These are phyloP conservation scores for Stereocaulon alpinum DNA, from an alignment of 495 filamentous ascomycete species.

Conservation along the genomic window DNA sequence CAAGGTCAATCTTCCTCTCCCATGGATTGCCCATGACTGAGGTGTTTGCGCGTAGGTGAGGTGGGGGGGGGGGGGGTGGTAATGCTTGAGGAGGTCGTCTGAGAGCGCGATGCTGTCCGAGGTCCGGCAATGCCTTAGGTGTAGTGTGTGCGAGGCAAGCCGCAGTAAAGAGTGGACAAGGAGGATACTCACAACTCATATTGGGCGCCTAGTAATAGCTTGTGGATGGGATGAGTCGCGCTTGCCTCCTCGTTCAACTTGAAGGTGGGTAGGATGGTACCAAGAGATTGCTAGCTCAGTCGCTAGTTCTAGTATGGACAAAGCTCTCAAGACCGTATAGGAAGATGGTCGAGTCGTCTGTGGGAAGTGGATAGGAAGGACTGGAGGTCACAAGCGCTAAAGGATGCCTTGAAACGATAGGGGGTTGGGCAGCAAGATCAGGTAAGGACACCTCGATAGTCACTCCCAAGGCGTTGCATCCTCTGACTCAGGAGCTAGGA, in stretches of 20 bases:
- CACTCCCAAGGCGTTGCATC: not conserved
- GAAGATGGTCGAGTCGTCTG: not conserved
- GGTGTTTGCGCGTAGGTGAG: not conserved
- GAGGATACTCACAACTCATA: conserved; percentile 39
- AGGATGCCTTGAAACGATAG: not conserved
- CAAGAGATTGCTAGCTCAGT: not conserved
- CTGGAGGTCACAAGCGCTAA: not conserved
- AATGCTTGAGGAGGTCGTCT: not conserved
- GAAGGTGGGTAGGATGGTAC: not conserved
- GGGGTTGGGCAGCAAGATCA: not conserved
- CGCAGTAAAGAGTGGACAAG: not conserved
- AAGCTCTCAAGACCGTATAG: not conserved
- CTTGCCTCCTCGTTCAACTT: conserved; percentile 21
- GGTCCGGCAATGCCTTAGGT: not conserved
- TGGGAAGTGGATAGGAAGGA: not conserved
- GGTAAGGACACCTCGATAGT: not conserved
- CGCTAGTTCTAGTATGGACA: not conserved
- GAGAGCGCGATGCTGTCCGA: not conserved
- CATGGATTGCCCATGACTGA: conserved; percentile 13
- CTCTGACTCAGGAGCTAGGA: not conserved
- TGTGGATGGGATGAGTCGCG: conserved; percentile 10
- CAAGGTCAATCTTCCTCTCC: conserved; percentile 3
- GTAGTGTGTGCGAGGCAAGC: not conserved
- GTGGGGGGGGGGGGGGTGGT: not conserved
- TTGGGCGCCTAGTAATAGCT: conserved; percentile 21